Conservation (phyloP, 2,329 filamentous ascomycete species). For the Phaeomoniella chlamydospora region DNA sequence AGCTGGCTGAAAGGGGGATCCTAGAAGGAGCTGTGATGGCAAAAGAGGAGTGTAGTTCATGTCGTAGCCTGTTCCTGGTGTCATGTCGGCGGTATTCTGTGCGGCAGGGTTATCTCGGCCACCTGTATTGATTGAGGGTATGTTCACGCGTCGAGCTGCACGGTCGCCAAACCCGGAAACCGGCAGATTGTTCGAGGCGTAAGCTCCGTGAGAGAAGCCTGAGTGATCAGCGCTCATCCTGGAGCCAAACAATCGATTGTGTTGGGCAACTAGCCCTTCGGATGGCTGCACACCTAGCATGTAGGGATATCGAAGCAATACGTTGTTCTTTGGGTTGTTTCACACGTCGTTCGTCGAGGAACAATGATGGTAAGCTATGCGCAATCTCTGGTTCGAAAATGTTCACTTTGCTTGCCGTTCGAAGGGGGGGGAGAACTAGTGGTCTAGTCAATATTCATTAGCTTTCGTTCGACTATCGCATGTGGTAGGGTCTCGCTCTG, state of each 20-base stretch:
- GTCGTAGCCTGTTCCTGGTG: conserved; percentile 78
- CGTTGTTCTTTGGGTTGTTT: too few species aligned
- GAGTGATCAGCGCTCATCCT: conserved; percentile 58
- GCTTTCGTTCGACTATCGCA: too few species aligned
- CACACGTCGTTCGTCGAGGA: too few species aligned
- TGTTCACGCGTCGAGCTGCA: conserved; percentile 67
- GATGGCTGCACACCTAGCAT: conserved; percentile 75
- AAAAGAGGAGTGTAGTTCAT: conserved; percentile 98
- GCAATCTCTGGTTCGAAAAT: too few species aligned
- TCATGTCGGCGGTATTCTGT: conserved; percentile 54
- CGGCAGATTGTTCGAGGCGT: conserved; percentile 61
- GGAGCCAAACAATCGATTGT: conserved; percentile 24
- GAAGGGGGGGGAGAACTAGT: too few species aligned
- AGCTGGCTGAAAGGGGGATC: conserved; percentile 91
- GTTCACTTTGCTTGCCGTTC: too few species aligned
- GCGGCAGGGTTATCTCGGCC: conserved; percentile 38
- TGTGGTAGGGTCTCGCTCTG: too few species aligned
- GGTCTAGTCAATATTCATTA: too few species aligned
- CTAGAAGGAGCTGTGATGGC: conserved; percentile 84
- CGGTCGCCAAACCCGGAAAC: conserved; percentile 73
- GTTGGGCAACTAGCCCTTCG: conserved; percentile 32
- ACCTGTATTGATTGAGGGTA: conserved; percentile 85
- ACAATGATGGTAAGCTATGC: too few species aligned
- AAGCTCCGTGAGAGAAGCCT: conserved; percentile 85
- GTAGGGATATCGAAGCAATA: too few species aligned